Percentiles rank a stretch among this genome's conserved stretches.
Conservation (phyloP, 2,329 filamentous ascomycete genomes). For the Pseudogymnoascus sp. region DNA sequence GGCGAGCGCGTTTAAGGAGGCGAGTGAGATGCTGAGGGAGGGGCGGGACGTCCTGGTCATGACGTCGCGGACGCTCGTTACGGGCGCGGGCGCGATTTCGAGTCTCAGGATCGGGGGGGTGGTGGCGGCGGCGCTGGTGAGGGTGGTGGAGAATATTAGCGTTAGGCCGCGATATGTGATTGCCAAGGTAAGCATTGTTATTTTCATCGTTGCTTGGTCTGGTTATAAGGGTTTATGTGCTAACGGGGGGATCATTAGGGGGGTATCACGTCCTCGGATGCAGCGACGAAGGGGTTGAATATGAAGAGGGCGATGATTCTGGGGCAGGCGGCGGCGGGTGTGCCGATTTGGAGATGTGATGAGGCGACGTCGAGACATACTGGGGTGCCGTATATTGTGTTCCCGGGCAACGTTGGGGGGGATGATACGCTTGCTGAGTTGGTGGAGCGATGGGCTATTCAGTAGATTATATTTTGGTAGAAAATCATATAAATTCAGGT, state of each 20-base stretch:
- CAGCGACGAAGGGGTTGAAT: conserved; percentile 46
- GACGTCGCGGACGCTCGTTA: conserved; percentile 47
- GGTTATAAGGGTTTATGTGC: background rate
- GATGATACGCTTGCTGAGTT: conserved; percentile 10
- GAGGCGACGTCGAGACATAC: conserved; percentile 42
- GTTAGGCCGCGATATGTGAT: conserved; percentile 47
- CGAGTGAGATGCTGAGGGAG: conserved; percentile 32
- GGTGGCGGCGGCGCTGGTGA: conserved; percentile 43
- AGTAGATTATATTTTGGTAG: background rate
- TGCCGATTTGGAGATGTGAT: conserved; percentile 50
- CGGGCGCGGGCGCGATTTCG: conserved; percentile 38
- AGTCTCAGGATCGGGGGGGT: conserved; percentile 46
- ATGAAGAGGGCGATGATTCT: conserved; percentile 46
- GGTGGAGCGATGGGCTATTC: conserved; percentile 13
- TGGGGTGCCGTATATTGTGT: conserved; percentile 47
- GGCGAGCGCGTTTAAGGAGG: conserved; percentile 23
- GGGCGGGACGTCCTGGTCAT: conserved; percentile 49
- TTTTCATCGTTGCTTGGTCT: background rate
- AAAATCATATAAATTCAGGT: no score
- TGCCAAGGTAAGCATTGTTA: conserved; percentile 33
- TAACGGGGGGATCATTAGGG: conserved; percentile 29
- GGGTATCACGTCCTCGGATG: conserved; percentile 51
- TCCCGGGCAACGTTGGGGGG: conserved; percentile 50
- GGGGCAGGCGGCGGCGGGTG: conserved; percentile 48
- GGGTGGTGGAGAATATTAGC: conserved; percentile 37